These are phyloP conservation scores for Pezizomycotina sp. DNA, from an alignment of 2,329 filamentous ascomycete species.

Conservation along the genomic window DNA sequence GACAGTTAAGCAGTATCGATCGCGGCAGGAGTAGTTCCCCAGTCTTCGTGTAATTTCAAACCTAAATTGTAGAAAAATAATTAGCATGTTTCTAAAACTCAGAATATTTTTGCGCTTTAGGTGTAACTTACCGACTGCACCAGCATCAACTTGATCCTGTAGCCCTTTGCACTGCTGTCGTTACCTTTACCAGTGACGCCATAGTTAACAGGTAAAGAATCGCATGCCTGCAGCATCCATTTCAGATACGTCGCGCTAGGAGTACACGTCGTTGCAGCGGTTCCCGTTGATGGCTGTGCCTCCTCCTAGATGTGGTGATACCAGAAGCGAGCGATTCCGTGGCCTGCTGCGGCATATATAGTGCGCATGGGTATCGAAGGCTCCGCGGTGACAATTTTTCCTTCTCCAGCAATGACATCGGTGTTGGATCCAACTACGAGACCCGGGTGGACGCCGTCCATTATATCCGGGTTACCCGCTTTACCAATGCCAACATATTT, in stretches of 20 bases:
- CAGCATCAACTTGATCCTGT: conserved; percentile 67
- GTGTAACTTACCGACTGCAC: too few relatives aligned
- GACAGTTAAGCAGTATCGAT: conserved; percentile 61
- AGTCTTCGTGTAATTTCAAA: conserved; percentile 90
- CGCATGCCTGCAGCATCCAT: conserved; percentile 78
- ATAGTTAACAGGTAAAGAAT: conserved; percentile 66
- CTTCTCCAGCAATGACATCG: conserved; percentile 80
- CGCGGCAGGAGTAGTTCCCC: conserved; percentile 77
- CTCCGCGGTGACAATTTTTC: conserved; percentile 80
- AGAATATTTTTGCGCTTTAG: too few relatives aligned
- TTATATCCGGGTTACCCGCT: conserved; percentile 90
- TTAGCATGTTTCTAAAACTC: too few relatives aligned
- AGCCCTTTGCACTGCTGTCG: conserved; percentile 51
- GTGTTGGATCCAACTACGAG: conserved; percentile 79
- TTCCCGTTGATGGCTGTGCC: conserved; percentile 80
- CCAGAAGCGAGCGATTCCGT: conserved; percentile 69
- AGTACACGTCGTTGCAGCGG: conserved; percentile 84
- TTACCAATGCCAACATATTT: conserved; percentile 80
- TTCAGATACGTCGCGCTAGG: conserved; percentile 68
- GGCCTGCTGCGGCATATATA: conserved; percentile 85
- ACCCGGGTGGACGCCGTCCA: conserved; percentile 64
- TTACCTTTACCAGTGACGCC: conserved; percentile 92
- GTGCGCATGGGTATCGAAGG: conserved; percentile 57
- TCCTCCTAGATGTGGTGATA: conserved; percentile 75
- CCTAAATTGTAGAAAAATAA: too few relatives aligned